A percentile compares a stretch with the other conserved stretches of the same genome.
Evolutionary conservation across 257 asterid species (phyloP).

Genomic region (Solanum lignicaule): DNA sequence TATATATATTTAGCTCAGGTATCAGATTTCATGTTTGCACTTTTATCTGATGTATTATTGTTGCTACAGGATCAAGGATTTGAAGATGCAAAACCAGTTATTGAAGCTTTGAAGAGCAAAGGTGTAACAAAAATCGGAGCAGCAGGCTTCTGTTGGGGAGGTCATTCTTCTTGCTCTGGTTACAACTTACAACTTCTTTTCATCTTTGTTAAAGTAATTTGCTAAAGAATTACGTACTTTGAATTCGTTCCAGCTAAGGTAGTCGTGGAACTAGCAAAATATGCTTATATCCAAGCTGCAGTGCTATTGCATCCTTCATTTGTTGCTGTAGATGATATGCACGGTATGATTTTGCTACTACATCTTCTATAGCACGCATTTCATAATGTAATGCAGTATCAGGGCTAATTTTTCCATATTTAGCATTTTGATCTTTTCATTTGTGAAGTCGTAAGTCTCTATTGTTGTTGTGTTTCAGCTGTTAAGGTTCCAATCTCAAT

Average conservation of each 20-base stretch:
- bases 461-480: slow-evolving; percentile 18
- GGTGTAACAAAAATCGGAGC: slow-evolving; percentile 53
- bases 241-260: slow-evolving; percentile 43
- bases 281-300: slow-evolving; percentile 41
- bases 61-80: slow-evolving; percentile 37
- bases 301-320: slow-evolving; percentile 59
- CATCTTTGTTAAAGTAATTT: background rate
- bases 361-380: background rate
- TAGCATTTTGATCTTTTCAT: background rate
- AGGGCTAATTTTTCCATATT: background rate
- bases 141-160: slow-evolving; percentile 73
- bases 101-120: slow-evolving; percentile 48
- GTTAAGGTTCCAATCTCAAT: slow-evolving; percentile 47
- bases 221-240: background rate
- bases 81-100: slow-evolving; percentile 45
- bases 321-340: slow-evolving; percentile 40
- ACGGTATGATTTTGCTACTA: slow-evolving; percentile 17
- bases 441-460: background rate
- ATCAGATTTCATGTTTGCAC: background rate
- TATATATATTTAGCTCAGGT: too few species aligned
- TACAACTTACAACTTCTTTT: background rate
- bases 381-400: background rate
- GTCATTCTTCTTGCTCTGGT: slow-evolving; percentile 3
- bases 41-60: background rate
- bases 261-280: slow-evolving; percentile 46